Evolutionary conservation across 164 flowering plant genomes (phyloP).

Genomic region (Tetracentron sinense): DNA sequence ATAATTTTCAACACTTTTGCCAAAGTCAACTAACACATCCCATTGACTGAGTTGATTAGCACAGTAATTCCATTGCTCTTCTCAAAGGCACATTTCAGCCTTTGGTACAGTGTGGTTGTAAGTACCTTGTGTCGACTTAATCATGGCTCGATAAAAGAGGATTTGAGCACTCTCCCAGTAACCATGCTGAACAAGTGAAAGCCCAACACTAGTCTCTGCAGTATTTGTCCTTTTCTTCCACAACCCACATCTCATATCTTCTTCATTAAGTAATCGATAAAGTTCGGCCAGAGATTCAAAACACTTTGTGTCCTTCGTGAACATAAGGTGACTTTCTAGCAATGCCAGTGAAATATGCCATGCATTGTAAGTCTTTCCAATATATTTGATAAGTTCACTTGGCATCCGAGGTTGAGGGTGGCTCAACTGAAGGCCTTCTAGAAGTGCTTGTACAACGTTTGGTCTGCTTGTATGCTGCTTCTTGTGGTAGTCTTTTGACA

Average conservation of each 20-base stretch:
- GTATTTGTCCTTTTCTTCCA: constrained; percentile 91
- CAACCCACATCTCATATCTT: constrained; percentile 97
- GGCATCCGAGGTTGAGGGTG: constrained; percentile 99
- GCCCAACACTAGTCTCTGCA: constrained; percentile 93
- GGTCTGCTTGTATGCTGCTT: constrained; percentile 85
- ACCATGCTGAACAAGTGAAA: constrained; percentile 97
- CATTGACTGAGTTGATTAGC: constrained; percentile 90
- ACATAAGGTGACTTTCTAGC: constrained; percentile 93
- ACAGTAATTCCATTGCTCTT: constrained; percentile 95
- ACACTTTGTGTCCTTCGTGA: constrained; percentile 86
- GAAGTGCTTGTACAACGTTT: constrained; percentile 98
- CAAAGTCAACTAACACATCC: constrained; percentile 89
- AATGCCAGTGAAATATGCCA: constrained; percentile 92
- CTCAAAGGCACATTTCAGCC: constrained; percentile 99
- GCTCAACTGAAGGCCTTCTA: constrained; percentile 98
- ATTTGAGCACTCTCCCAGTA: constrained; percentile 96
- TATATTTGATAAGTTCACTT: constrained; percentile 93
- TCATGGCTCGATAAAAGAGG: constrained; percentile 95
- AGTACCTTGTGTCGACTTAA: constrained; percentile 99
- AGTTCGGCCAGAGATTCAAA: constrained; percentile 96
- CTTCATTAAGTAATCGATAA: constrained; percentile 93
- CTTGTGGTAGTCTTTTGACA: constrained; percentile 94
- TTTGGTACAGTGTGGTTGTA: constrained; percentile 94
- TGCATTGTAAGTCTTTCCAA: constrained; percentile 98
- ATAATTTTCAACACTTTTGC: constrained; percentile 73